phyloP scores from a whole-genome alignment of 441 rosid species.

The Euphorbia schlechtendalii region DNA sequence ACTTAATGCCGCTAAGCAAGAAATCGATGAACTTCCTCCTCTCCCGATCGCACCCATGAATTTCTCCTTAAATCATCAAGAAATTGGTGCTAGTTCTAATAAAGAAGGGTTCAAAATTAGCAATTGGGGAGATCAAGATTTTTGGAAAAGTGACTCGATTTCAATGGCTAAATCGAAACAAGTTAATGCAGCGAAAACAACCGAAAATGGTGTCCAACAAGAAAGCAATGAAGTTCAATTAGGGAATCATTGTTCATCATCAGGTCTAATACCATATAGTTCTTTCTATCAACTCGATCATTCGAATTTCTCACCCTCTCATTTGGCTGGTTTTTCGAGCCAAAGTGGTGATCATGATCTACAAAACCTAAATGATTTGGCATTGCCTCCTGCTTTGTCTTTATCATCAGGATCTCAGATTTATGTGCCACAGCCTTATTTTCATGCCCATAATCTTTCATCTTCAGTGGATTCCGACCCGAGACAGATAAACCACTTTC shows the following conservation, averaged over 20 bases:
- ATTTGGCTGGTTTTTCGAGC: conserved; percentile 34
- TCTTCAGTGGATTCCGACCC: conserved; percentile 42
- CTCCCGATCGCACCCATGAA: conserved; percentile 52
- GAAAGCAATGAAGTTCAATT: conserved; percentile 26
- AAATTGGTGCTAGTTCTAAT: conserved; percentile 20
- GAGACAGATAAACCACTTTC: conserved; percentile 52
- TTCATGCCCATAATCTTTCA: conserved; percentile 34
- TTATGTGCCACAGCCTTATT: conserved; percentile 44
- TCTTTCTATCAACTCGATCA: conserved; percentile 44
- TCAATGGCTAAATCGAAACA: conserved; percentile 31
- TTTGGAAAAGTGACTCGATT: conserved; percentile 29
- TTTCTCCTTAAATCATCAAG: conserved; percentile 32
- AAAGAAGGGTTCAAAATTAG: conserved; percentile 39
- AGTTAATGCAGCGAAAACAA: conserved; percentile 19
- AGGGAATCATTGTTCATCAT: conserved; percentile 27
- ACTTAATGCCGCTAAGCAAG: conserved; percentile 63
- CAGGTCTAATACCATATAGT: conserved; percentile 32
- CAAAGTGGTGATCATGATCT: conserved; percentile 28
- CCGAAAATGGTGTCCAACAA: conserved; percentile 21
- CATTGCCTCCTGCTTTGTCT: conserved; percentile 40
- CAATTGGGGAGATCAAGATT: conserved; percentile 25
- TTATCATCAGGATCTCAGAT: conserved; percentile 41
- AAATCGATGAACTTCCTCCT: conserved; percentile 87
- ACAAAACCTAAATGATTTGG: conserved; percentile 36
- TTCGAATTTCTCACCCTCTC: conserved; percentile 42